Base-by-base conservation (phyloP, 306 rosid genomes). In the Gleditsia sinensis region DNA sequence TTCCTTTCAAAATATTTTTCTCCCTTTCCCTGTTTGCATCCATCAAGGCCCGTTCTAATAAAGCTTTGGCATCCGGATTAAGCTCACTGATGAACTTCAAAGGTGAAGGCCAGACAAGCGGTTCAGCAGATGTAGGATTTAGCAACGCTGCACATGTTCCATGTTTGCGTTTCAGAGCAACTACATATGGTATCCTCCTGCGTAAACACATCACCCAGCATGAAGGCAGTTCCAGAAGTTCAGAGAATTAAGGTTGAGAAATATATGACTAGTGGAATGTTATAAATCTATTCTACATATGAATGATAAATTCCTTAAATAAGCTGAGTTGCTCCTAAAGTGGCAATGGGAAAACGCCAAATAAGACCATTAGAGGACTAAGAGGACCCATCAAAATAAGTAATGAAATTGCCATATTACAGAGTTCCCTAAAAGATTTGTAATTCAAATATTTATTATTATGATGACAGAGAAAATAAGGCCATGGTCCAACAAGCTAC, bases 71-170 rank as follows among this genome's bases (percentile, higher is more conserved):
- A 33, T 94, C 97, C 7, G 86, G 87, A 63, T 92, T 84, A 60
- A 94, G 99, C 82, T 92, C 99, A 53, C 89, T 85, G 69, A 94
- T 92, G 66, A 90, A 85, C 86, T 92, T 94, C 86, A 94, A 87
- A n/a, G 97, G 89, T 34, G 97, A 85, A 14, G 97, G 99, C 99
- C 99, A 94, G 48, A 94, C 99, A 45, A 94, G 93, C 80, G 99
- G 97, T 83, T 94, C 97, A 6, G 96, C 92, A 53, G 99, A 86
- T 17, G 93, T 61, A 68, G 97, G 97, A 81, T 92, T 94, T 55
- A 94, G 80, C 88, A 94, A 79, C 32, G 96, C 97, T 34, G 99
- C 97, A 83, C 97, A 92, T 57, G 88, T 75, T 53, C 89, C 89
- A 11, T 90, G 92, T 55, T 69, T 86, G 80, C 87, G 85, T 76